phyloP scores from a whole-genome alignment of 2,329 filamentous ascomycete species.

The Fusarium sp. region DNA sequence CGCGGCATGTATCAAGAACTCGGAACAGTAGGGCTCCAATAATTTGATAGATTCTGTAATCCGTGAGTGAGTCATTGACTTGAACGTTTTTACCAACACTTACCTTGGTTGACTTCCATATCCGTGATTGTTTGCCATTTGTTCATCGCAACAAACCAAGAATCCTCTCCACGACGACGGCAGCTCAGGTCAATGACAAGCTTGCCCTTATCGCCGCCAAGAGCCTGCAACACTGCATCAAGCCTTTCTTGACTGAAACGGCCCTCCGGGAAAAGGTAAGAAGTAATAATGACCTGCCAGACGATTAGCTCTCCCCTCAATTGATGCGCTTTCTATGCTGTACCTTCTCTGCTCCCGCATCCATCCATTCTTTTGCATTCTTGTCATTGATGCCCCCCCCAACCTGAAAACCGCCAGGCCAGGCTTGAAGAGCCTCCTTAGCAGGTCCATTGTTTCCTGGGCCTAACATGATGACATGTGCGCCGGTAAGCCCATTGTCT shows the following conservation, averaged over 20 bases:
- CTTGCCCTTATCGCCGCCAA: slow-evolving; percentile 81
- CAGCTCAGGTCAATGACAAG: slow-evolving; percentile 97
- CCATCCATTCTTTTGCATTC: slow-evolving; percentile 90
- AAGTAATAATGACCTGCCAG: slow-evolving; percentile 93
- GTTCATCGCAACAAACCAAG: slow-evolving; percentile 98
- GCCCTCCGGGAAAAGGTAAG: slow-evolving; percentile 88
- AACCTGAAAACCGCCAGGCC: slow-evolving; percentile 86
- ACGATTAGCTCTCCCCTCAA: slow-evolving; percentile 17
- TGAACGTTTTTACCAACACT: slow-evolving; percentile 10
- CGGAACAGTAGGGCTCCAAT: slow-evolving; percentile 92
- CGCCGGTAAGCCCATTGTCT: slow-evolving; percentile 78
- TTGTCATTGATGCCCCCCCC: slow-evolving; percentile 92
- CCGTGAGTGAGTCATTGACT: slow-evolving; percentile 37
- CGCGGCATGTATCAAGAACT: slow-evolving; percentile 96
- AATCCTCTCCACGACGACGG: slow-evolving; percentile 75
- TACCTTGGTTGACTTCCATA: slow-evolving; percentile 92
- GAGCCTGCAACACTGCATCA: slow-evolving; percentile 76
- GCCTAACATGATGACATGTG: slow-evolving; percentile 97
- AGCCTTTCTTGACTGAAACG: slow-evolving; percentile 84
- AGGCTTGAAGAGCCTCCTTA: slow-evolving; percentile 79
- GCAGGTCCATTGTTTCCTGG: slow-evolving; percentile 87
- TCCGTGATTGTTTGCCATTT: slow-evolving; percentile 99
- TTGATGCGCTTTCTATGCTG: slow-evolving; percentile 6
- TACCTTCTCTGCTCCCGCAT: slow-evolving; percentile 90
- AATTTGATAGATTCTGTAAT: slow-evolving; percentile 79